phyloP scores from a whole-genome alignment of 1,139 yeast genomes.

The Geotrichum klebahnii region DNA sequence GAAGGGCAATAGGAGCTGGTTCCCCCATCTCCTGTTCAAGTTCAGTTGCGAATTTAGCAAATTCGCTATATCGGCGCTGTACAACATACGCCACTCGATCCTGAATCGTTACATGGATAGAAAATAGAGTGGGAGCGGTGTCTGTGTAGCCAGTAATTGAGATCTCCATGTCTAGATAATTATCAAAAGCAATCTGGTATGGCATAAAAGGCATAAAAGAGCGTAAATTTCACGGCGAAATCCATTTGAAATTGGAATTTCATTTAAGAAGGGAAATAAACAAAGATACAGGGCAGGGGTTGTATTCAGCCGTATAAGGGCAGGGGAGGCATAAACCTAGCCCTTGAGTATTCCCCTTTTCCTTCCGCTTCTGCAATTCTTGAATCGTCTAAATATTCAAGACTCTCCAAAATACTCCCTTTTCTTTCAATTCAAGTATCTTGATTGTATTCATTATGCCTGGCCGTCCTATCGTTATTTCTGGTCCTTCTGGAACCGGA shows the following conservation, averaged over 20 bases:
- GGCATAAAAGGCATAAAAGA: neutral
- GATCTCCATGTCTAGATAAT: conserved; percentile 26
- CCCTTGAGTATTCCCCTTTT: neutral
- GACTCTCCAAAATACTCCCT: too few relatives aligned
- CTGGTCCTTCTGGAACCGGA: conserved; percentile 96
- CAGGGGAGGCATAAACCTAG: neutral
- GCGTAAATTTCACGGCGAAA: neutral
- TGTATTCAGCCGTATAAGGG: neutral
- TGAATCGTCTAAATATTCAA: neutral
- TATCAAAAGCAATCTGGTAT: neutral
- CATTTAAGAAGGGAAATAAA: too few relatives aligned
- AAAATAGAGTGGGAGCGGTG: conserved; percentile 40
- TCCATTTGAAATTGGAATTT: neutral
- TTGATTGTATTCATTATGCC: conserved; percentile 13
- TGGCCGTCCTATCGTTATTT: conserved; percentile 82
- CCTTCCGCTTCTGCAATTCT: neutral
- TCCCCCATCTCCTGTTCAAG: conserved; percentile 46
- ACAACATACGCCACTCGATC: conserved; percentile 35
- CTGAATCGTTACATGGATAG: conserved; percentile 37
- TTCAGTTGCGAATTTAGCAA: conserved; percentile 45
- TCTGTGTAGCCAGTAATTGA: conserved; percentile 36
- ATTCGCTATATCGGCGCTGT: conserved; percentile 51
- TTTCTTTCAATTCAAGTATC: neutral
- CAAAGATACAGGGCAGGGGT: too few relatives aligned
- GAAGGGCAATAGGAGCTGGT: conserved; percentile 49